These are phyloP conservation scores for Trichoderma virens DNA, from an alignment of 495 filamentous ascomycete genomes.

Conservation along the genomic window DNA sequence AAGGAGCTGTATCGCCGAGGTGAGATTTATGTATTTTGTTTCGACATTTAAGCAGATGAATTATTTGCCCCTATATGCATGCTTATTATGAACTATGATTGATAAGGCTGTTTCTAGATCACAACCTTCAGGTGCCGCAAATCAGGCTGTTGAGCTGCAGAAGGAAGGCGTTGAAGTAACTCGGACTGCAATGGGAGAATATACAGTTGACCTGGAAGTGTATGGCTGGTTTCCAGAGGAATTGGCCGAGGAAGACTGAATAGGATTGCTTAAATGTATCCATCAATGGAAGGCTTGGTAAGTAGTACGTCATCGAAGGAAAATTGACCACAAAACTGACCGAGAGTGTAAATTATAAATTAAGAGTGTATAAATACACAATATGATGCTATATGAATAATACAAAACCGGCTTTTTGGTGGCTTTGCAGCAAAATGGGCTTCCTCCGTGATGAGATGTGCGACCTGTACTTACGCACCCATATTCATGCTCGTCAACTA, in stretches of 20 bases:
- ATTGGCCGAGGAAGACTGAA: conserved; percentile 42
- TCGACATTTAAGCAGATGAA: too few species aligned
- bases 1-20: conserved; percentile 79
- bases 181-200: conserved; percentile 57
- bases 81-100: conserved; percentile 1
- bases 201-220: conserved; percentile 55
- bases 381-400: not conserved
- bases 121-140: conserved; percentile 53
- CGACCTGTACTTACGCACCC: too few species aligned
- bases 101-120: conserved; percentile 39
- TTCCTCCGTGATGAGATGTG: too few species aligned
- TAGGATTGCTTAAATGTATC: conserved; percentile 13
- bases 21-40: conserved; percentile 26
- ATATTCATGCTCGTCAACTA: not conserved
- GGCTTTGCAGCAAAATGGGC: not conserved
- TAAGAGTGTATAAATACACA: not conserved
- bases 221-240: conserved; percentile 72
- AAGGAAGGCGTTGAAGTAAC: conserved; percentile 63
- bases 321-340: too few species aligned
- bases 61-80: too few species aligned
- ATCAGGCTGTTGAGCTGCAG: conserved; percentile 60
- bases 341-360: not conserved
- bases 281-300: not conserved
- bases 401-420: not conserved
- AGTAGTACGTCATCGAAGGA: too few species aligned